These are phyloP conservation scores for Bruguiera gymnorhiza DNA, from an alignment of 345 rosid genomes.

Conservation along the genomic window DNA sequence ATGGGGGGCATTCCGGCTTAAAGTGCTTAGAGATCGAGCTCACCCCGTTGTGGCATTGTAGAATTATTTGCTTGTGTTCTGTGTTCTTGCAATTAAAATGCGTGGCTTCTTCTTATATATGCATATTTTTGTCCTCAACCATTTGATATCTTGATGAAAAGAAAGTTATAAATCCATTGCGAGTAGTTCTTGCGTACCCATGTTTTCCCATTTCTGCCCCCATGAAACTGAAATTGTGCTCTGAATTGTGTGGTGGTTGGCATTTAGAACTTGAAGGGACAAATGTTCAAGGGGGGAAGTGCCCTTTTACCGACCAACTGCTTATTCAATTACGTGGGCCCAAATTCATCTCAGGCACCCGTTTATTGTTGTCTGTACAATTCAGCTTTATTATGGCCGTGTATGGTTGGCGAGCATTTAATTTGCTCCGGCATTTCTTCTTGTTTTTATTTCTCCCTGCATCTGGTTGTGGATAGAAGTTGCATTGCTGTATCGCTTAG, in stretches of 20 bases:
- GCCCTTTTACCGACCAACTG: too few species aligned
- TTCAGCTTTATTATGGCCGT: too few species aligned
- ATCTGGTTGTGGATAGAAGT: not conserved
- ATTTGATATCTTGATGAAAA: conserved; percentile 13
- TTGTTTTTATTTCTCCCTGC: too few species aligned
- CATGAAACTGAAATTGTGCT: too few species aligned
- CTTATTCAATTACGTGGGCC: too few species aligned
- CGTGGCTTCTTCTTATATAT: conserved; percentile 23
- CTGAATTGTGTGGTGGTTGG: too few species aligned
- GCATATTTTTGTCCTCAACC: conserved; percentile 5
- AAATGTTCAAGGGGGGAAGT: too few species aligned
- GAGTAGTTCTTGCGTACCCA: conserved; percentile 25
- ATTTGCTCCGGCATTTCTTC: not conserved
- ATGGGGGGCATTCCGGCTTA: conserved; percentile 38
- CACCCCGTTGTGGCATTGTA: conserved; percentile 21
- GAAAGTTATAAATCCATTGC: conserved; percentile 33
- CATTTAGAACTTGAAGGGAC: too few species aligned
- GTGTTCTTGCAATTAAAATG: conserved; percentile 24
- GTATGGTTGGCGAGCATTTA: too few species aligned
- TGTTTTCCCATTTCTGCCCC: not conserved
- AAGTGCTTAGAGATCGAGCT: conserved; percentile 23
- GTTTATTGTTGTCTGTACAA: too few species aligned
- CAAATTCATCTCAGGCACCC: too few species aligned
- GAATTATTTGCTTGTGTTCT: conserved; percentile 18
- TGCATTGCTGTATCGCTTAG: not conserved